Base-by-base conservation (phyloP, 345 rosid genomes). In the Streptanthus diversifolius region DNA sequence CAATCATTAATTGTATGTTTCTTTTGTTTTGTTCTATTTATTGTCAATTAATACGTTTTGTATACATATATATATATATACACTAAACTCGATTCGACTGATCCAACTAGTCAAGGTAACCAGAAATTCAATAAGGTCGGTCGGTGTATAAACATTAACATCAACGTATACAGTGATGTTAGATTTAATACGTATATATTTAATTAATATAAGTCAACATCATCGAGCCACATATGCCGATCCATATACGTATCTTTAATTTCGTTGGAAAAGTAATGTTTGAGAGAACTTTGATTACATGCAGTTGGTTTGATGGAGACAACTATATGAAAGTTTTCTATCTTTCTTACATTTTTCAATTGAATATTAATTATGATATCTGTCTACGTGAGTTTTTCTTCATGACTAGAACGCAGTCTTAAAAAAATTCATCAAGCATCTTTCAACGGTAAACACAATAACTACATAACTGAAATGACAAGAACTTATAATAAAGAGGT, bases 11-110 rank as follows among this genome's bases (percentile, higher is more conserved):
- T 5, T 57, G 14, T 13, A 0, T 30, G 62, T 52, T 68, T 68
- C 58, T 62, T 52, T 75, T 61, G 57, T 75, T 53, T 69, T 68
- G 48, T 63, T 54, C 65, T 62, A 69, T 69, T 75, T 75, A 68
- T 68, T 62, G 59, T 27, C 70, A 59, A 49, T 60, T 43, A 68
- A 62, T 65, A 60, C 48, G 44, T 18, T 3, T 39, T 54, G 8
- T 44, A 29, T 24, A 21, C 29, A 15, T 24, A 21, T 41, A 15
- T 37, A 15, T 24, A 8, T 7, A 40, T 41, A 44, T 7, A 35
- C 43, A 57, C 27, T 10, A 49, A 49, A 30, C 44, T 14, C 59
- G 33, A 44, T 45, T 69, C 44, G 15, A 44, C 5, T 51, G 39
- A 73, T 56, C 51, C 58, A 56, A 47, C 45, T 12, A 54, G 30